Base-by-base conservation (phyloP, 2,329 filamentous ascomycete species). In the Pyrenophora teres region DNA sequence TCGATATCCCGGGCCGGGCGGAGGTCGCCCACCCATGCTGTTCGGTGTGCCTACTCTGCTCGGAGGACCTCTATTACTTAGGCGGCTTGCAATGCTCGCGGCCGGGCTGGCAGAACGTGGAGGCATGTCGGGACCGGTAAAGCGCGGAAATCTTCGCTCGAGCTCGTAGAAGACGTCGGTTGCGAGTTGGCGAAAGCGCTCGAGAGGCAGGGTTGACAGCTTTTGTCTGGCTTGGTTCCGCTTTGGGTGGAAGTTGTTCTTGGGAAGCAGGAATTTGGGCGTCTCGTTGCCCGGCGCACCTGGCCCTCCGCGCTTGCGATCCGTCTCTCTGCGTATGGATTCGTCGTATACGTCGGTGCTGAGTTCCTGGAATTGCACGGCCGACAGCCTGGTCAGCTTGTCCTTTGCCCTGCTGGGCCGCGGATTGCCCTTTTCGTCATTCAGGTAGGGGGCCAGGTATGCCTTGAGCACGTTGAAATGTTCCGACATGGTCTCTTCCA, bases 341-440 rank as follows among this genome's bases (percentile, higher is more conserved):
- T 99, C 94, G 75, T 99, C 94, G 76, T 89, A 97, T 35, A 99
- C 93, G 76, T 99, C 94, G 51, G 93, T 97, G 76, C 92, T 97
- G 57, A 99, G 83, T 77, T 99, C 94, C 75, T 96, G 91, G 74
- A 99, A 97, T 74, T 99, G 94, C 23, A 96, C 90, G 1, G 88
- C 81, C 0, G 92, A 96, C 44, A 99, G 82, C 52, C 93, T 86
- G 54, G 97, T 81, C 50, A 97, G 82, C 80, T 99, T 99, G 76
- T 97, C 94, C 68, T 92, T 87, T 49, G 94, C 94, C 75, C 92
- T 88, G 76, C 95, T 96, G 23, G 90, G 87, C 44, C 87, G 87
- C 42, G 85, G 83, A 57, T 87, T 87, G 40, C 83, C 82, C 69
- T 87, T 86, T 62, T 92, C 89, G 72, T 95, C 89, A 67, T 87